Percentiles rank a stretch among this genome's conserved stretches.
phyloP scores from a whole-genome alignment of 1,284 basidiomycete species.

The Trichosporon coremiiforme region DNA sequence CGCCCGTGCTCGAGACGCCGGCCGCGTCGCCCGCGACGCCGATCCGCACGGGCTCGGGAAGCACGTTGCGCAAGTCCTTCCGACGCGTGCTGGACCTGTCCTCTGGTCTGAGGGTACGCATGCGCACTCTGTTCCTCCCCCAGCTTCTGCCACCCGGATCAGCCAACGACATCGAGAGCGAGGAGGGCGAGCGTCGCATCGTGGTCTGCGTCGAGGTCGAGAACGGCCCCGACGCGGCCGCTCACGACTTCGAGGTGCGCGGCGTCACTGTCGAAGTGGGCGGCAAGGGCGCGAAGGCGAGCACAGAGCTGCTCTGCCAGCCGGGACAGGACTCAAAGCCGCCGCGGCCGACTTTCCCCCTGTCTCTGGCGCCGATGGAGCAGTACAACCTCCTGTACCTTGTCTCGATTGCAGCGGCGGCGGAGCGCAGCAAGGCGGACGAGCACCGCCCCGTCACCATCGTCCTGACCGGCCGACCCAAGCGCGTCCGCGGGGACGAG shows the following conservation, averaged over 20 bases:
- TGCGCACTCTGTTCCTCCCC: conserved; percentile 84
- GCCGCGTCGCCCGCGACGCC: conserved; percentile 17
- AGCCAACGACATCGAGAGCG: conserved; percentile 59
- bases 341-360: conserved; percentile 62
- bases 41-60: conserved; percentile 3
- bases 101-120: conserved; percentile 79
- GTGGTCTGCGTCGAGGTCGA: conserved; percentile 84
- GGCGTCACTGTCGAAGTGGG: conserved; percentile 70
- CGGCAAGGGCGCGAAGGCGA: conserved; percentile 71
- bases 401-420: conserved; percentile 60
- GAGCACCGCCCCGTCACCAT: conserved; percentile 75
- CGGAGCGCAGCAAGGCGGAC: conserved; percentile 53
- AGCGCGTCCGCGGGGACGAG: conserved; percentile 16
- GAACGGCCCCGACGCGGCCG: conserved; percentile 56
- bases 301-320: conserved; percentile 56
- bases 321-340: conserved; percentile 42
- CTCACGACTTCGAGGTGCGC: conserved; percentile 70
- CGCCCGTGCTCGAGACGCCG: background rate
- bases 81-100: conserved; percentile 74
- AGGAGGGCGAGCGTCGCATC: conserved; percentile 76
- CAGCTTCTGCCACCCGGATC: conserved; percentile 63
- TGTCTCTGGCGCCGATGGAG: conserved; percentile 67
- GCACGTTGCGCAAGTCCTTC: conserved; percentile 76
- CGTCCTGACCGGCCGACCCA: conserved; percentile 70
- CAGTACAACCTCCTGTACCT: conserved; percentile 86